Conservation (phyloP, 2,329 filamentous ascomycete species). For the Fusarium sp. region DNA sequence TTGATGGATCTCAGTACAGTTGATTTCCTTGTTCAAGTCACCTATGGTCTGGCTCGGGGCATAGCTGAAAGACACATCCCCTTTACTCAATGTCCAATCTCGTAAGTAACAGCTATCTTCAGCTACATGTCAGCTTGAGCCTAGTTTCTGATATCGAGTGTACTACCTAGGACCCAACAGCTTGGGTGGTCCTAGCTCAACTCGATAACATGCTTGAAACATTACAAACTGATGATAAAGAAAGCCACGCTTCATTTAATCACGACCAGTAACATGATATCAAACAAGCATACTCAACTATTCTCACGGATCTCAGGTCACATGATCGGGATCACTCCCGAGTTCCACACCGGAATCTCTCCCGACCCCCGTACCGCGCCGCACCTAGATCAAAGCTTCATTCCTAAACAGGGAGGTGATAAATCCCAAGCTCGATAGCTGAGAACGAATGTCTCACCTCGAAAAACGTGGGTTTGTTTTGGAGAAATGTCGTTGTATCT, state of each 20-base stretch:
- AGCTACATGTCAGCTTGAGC: not conserved
- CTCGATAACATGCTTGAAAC: not conserved
- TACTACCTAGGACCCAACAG: not conserved
- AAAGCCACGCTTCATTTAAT: not conserved
- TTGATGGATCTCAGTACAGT: fast-evolving
- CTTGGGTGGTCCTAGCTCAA: not conserved
- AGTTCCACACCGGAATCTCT: not conserved
- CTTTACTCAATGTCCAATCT: not conserved
- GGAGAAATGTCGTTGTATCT: slow-evolving; percentile 46
- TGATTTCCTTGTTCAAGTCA: not conserved
- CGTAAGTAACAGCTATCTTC: not conserved
- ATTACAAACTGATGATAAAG: not conserved
- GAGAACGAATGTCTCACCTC: not conserved
- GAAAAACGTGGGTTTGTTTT: not conserved
- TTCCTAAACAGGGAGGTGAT: slow-evolving; percentile 16
- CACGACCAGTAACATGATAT: not conserved
- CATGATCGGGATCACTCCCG: slow-evolving; percentile 17
- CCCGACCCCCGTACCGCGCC: slow-evolving; percentile 10
- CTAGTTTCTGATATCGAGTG: not conserved
- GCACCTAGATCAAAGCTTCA: not conserved
- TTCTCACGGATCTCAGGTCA: not conserved
- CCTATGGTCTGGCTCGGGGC: not conserved
- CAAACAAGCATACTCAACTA: not conserved
- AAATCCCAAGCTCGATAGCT: not conserved
- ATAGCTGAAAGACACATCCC: not conserved